Evolutionary conservation across 495 filamentous ascomycete genomes (phyloP), one percentile per base, ranked within the genome.

Genomic region (Tricharina praecox): DNA sequence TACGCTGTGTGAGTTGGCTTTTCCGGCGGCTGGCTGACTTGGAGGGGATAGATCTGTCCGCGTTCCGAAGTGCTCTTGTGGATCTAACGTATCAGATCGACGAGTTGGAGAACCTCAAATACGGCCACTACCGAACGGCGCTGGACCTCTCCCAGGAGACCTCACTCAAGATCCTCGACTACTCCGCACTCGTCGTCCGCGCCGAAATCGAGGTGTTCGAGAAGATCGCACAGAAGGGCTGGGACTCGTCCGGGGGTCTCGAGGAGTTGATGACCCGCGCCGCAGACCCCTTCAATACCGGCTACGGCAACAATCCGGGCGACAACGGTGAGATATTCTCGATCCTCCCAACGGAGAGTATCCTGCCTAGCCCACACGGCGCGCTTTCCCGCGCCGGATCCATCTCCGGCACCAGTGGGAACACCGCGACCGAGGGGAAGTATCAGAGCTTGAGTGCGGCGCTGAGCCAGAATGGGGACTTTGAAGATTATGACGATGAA

Each of bases 171-270:
- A 75, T 79, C 49, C 64, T 77, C 4, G 75, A 79, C 41, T 71
- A 69, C n/a, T 70, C 72, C 20, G 75, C 73, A 35, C 68, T 68
- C 36, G 63, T 79, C 3, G 74, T 77, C 19, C 66, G 75, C 18
- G 75, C 75, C 36, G 75, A 79, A 61, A 68, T 78, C 4, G 75
- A 79, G 49, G 77, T 79, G 40, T 79, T 77, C 53, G 75, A 79
- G 62, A 68, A 70, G 18, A 56, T 79, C 47, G 75, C 75, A 34
- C 59, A 72, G 43, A 79, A 79, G 49, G 75, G 75, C 3, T 79
- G 75, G 75, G 58, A 60, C 45, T 70, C 66, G 20, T 76, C 75
- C 8, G 75, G 75, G 23, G 75, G 75, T 0, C 58, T 79, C 18
- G 74, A 77, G 32, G 75, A 79, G 23, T 51, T 79, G 18, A 59